Evolutionary conservation across 345 rosid genomes (phyloP).

Genomic region (Durio zibethinus): DNA sequence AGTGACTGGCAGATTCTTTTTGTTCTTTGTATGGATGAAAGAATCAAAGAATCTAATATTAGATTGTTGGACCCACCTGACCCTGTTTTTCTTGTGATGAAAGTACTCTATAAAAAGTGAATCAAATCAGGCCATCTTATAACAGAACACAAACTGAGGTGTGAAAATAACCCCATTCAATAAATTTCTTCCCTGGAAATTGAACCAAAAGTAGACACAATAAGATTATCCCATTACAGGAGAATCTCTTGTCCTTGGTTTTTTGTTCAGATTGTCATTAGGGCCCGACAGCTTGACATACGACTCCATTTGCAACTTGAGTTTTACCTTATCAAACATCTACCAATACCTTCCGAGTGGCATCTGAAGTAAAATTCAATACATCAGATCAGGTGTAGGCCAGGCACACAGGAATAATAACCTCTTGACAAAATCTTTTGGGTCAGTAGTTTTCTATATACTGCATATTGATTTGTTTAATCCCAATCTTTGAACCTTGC

Average conservation of each 20-base stretch:
- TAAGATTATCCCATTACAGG: constrained; percentile 24
- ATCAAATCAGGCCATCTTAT: constrained; percentile 31
- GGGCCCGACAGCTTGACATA: constrained; percentile 12
- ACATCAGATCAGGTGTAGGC: not conserved
- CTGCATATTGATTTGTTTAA: not conserved
- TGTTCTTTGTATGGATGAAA: constrained; percentile 60
- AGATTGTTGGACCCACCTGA: constrained; percentile 26
- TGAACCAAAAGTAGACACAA: constrained; percentile 19
- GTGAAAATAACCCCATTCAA: not conserved
- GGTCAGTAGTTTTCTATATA: not conserved
- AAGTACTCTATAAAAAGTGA: constrained; percentile 28
- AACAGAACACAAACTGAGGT: constrained; percentile 11
- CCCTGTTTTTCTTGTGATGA: constrained; percentile 23
- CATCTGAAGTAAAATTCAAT: not conserved
- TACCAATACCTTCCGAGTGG: not conserved
- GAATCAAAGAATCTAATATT: constrained; percentile 83
- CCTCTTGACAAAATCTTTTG: not conserved
- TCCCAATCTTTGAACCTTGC: not conserved
- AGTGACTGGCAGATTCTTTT: constrained; percentile 75
- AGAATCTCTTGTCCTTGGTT: constrained; percentile 20
- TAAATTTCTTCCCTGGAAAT: not conserved
- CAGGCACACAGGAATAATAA: not conserved
- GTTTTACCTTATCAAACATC: not conserved
- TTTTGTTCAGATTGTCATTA: constrained; percentile 17
- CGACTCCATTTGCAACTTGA: not conserved